phyloP scores from a whole-genome alignment of 768 basidiomycete genomes.

The Sistotremastrum suecicum region DNA sequence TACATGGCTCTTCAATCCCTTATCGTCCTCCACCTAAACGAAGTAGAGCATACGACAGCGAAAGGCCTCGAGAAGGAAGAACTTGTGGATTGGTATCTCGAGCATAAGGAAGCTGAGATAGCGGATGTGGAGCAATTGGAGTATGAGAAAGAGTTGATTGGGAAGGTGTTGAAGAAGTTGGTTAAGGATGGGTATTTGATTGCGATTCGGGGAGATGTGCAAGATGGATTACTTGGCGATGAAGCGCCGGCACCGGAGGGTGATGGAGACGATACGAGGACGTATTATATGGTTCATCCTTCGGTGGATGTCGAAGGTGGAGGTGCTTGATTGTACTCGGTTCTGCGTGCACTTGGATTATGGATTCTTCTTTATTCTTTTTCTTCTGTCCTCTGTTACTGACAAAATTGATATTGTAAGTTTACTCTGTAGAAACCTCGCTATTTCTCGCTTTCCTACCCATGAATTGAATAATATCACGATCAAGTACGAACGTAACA shows the following conservation, averaged over 20 bases:
- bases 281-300: constrained; percentile 87
- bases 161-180: constrained; percentile 77
- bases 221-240: constrained; percentile 57
- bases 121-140: constrained; percentile 79
- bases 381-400: too few relatives aligned
- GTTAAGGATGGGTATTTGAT: constrained; percentile 87
- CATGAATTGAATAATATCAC: too few relatives aligned
- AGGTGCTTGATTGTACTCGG: too few relatives aligned
- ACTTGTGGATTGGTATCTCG: constrained; percentile 93
- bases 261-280: constrained; percentile 45
- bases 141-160: constrained; percentile 79
- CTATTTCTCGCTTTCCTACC: too few relatives aligned
- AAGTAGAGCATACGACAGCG: constrained; percentile 61
- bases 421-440: too few relatives aligned
- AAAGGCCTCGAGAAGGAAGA: constrained; percentile 79
- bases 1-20: constrained; percentile 84
- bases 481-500: too few relatives aligned
- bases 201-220: constrained; percentile 70
- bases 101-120: constrained; percentile 72
- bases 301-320: constrained; percentile 56
- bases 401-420: too few relatives aligned
- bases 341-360: too few relatives aligned
- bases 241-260: constrained; percentile 33
- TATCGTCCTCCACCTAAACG: constrained; percentile 69
- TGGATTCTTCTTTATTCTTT: too few relatives aligned